Base-by-base conservation (phyloP, 2,329 filamentous ascomycete species). In the Didymella glomerata region DNA sequence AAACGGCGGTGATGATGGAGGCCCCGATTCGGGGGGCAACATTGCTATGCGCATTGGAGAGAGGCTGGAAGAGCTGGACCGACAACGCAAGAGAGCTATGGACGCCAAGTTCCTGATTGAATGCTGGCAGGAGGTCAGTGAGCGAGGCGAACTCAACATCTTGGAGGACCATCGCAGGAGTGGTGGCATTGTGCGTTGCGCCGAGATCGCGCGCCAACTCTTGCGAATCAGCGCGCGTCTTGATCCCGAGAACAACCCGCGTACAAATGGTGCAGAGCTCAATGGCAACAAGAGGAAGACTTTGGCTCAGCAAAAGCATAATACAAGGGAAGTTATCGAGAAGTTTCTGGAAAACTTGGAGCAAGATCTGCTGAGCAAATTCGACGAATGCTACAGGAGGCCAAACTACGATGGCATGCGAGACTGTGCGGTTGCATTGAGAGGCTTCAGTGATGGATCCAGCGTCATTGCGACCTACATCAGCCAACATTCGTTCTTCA, bases 401-500 rank as follows among this genome's bases (percentile, higher is more conserved):
- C 93, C 96, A 70, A 97, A 98, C 78, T 97, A 96, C 72, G 92
- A 97, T 67, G 93, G 96, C 70, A 99, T 99, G 96, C 90, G 92
- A 80, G 95, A 98, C 75, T 99, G 95, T 75, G 92, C 96, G 54
- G 91, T 91, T 71, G 95, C 97, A 41, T 82, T 99, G 62, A 86
- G 95, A 74, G 95, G 98, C 78, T 99, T 99, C 83, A 97, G 94
- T 76, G 93, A 95, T 51, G 95, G 95, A 50, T 88, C 92, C 57
- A 98, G 93, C 75, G 95, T 98, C 60, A 96, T 97, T 77, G 94
- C 92, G 14, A 84, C 94, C 11, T 99, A 98, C 77, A 94, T 99
- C 73, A 99, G 99, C 74, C 95, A 99, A 77, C 96, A 99, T 79
- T 93, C 97, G 72, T 99, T 99, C 84, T 99, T 99, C 80, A 97